Evolutionary conservation across 768 basidiomycete genomes (phyloP), one percentile per base, ranked within the genome.

Genomic region (Pulveroboletus sp.): DNA sequence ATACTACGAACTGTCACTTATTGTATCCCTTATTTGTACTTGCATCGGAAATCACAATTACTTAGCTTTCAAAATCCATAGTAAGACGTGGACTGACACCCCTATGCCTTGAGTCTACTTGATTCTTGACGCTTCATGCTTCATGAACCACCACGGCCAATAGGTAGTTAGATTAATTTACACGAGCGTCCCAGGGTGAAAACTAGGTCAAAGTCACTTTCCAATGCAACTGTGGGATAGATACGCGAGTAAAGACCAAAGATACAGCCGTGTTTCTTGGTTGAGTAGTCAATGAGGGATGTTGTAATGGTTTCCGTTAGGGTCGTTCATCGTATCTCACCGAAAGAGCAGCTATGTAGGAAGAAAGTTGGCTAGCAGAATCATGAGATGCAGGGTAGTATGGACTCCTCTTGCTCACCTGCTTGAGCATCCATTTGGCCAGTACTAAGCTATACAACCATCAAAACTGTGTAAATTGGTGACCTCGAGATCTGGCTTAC

Each of bases 391-490:
- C 35, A 20, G 47, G 21, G 48, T 3, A 16, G 20, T 31, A 37
- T 41, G 25, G 14, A 20, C 45, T 23, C 49, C 38, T 7, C 33
- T 37, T 38, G 60, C 79, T 64, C 67, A 87, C 90, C 80, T 42
- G 90, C 90, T 75, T 92, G 81, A 9, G 74, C 31, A 45, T 67
- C 47, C 78, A 80, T 80, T 50, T 80, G 61, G 24, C 58, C 66
- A 14, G 61, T 55, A n/a, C 73, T 70, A 45, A 70, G 70, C 72
- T 75, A 53, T 36, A 45, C 43, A 23, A 35, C 37, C 32, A 38
- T 48, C 29, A 51, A 50, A 31, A 41, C 47, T 38, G 38, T 49
- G 41, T 20, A 39, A 27, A 24, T 17, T 5, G 40, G 10, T 21
- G 29, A 45, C 38, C 21, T n/a, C n/a, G 23, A 31, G 29, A 33